These are phyloP conservation scores for Lenwebbia sp. DNA, from an alignment of 345 rosid genomes.

Conservation along the genomic window DNA sequence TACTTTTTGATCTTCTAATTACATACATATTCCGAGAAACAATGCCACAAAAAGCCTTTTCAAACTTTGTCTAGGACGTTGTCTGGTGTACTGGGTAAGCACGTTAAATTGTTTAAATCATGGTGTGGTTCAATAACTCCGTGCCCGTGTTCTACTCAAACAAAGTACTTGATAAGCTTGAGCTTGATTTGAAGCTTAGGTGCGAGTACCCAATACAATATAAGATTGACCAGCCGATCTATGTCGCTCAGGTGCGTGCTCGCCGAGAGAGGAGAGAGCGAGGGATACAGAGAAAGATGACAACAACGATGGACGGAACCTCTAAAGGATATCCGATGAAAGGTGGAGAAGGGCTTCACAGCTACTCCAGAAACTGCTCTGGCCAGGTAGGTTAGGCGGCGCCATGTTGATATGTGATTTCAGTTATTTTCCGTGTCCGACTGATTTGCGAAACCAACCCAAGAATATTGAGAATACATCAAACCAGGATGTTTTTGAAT, in stretches of 20 bases:
- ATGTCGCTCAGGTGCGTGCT: not conserved
- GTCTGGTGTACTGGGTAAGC: not conserved
- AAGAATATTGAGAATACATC: too few relatives aligned
- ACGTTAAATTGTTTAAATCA: not conserved
- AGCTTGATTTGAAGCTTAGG: not conserved
- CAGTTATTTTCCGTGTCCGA: not conserved
- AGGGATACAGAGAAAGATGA: not conserved
- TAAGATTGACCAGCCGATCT: not conserved
- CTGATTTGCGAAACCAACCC: not conserved
- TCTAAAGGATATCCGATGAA: not conserved
- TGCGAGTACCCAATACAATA: not conserved
- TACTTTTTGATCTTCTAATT: not conserved
- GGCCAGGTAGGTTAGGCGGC: not conserved
- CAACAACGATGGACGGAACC: not conserved
- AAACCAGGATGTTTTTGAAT: too few relatives aligned
- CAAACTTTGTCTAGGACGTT: not conserved
- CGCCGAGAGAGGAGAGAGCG: too few relatives aligned
- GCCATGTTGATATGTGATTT: not conserved
- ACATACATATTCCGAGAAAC: not conserved
- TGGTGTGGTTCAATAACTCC: too few relatives aligned
- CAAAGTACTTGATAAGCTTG: not conserved
- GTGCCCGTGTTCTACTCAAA: not conserved
- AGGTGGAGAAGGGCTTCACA: not conserved
- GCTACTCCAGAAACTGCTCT: not conserved
- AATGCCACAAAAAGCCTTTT: not conserved